A percentile compares a stretch with the other conserved stretches of the same genome.
Evolutionary conservation across 768 basidiomycete genomes (phyloP).

Genomic region (Russula virescens): DNA sequence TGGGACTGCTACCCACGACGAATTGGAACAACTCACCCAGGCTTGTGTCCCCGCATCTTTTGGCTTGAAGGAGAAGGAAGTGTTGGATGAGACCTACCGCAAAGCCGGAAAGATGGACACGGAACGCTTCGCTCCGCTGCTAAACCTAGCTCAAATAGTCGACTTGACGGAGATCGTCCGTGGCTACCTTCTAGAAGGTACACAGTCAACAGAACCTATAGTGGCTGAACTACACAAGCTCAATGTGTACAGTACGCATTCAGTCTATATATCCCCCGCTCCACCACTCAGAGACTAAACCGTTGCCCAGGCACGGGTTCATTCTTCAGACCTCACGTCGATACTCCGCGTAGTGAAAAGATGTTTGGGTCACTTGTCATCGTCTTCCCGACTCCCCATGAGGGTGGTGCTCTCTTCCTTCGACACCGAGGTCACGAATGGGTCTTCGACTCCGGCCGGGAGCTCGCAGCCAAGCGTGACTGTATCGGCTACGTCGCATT

Average conservation of each 20-base stretch:
- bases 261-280: neutral
- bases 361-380: conserved; percentile 52
- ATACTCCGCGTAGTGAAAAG: conserved; percentile 38
- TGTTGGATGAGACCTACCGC: conserved; percentile 41
- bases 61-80: conserved; percentile 34
- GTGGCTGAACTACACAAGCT: conserved; percentile 40
- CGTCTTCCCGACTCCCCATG: conserved; percentile 42
- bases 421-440: conserved; percentile 33
- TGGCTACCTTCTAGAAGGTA: conserved; percentile 25
- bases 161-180: conserved; percentile 31
- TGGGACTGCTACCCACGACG: conserved; percentile 1
- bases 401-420: conserved; percentile 41
- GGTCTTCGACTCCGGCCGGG: conserved; percentile 33
- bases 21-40: conserved; percentile 29
- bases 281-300: no score
- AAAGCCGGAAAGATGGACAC: conserved; percentile 40
- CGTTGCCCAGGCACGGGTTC: conserved; percentile 33
- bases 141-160: conserved; percentile 29
- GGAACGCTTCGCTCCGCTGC: conserved; percentile 32
- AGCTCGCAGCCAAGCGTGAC: conserved; percentile 23
- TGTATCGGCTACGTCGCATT: conserved; percentile 39
- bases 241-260: conserved; percentile 38
- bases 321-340: conserved; percentile 48
- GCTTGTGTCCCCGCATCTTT: conserved; percentile 41
- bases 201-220: conserved; percentile 25